Conservation (phyloP, 495 filamentous ascomycete genomes). For the Xylaria curta region DNA sequence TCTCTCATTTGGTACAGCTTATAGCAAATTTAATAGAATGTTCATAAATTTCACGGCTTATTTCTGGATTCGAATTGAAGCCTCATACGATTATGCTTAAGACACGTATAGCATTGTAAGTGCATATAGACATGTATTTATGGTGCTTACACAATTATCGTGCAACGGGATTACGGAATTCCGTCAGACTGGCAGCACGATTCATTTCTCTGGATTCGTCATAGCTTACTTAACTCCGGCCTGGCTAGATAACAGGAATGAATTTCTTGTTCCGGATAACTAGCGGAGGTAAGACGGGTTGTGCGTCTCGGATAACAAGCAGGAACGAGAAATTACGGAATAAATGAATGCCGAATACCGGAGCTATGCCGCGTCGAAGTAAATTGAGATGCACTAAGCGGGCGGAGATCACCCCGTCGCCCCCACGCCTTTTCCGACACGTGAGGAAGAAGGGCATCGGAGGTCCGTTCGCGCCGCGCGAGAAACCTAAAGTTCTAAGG, state of each 20-base stretch:
- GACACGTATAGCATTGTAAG: too few species aligned
- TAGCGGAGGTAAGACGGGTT: background rate
- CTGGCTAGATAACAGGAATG: background rate
- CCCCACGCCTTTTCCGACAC: background rate
- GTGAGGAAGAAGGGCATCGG: background rate
- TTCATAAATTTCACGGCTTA: too few species aligned
- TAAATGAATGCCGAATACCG: constrained; percentile 2
- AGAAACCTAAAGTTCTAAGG: background rate
- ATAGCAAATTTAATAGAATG: too few species aligned
- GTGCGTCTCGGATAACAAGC: background rate
- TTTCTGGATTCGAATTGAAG: too few species aligned
- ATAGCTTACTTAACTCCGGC: background rate
- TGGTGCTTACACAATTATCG: background rate
- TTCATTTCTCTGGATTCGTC: background rate
- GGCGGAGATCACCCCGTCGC: background rate
- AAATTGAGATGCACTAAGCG: background rate
- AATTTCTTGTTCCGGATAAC: background rate
- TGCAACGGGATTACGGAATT: background rate
- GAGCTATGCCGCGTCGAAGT: background rate
- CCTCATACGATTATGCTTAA: too few species aligned
- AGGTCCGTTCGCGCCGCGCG: background rate
- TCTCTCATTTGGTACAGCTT: too few species aligned
- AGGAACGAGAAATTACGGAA: background rate
- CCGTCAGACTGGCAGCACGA: background rate
- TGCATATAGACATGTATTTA: too few species aligned